Evolutionary conservation across 208 protist species (phyloP), one percentile per base, ranked within the genome.

Genomic region (Acanthamoeba comandoni): DNA sequence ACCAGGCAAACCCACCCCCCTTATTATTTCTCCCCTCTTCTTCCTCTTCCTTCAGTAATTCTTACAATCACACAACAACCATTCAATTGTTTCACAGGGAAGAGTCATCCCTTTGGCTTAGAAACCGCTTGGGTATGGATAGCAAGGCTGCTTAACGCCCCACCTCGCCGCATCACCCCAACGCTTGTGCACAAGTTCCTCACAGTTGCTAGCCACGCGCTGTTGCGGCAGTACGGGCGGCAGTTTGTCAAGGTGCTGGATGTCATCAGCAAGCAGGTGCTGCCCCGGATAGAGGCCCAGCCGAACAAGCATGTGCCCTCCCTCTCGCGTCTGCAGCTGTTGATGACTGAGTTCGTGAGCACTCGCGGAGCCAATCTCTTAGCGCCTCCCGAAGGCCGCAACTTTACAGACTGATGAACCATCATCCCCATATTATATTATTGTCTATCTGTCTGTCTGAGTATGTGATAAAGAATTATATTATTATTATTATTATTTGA

Each of bases 221-320:
- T 70, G n/a, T 24, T 70, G 64, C 64, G 64, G n/a, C 64, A 70
- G 64, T 70, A 70, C 64, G 15, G 22, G 29, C 64, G 64, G n/a
- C 64, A 70, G 64, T 70, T 70, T 35, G 29, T 70, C 64, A 70
- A 70, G 64, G 43, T 70, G 64, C 64, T 70, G n/a, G 29, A 48
- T 7, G 29, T 70, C 64, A 24, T 70, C 64, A 70, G 43, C 29
- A 70, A 24, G 11, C 64, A 70, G 29, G 43, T 35, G 15, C 64
- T 70, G n/a, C 64, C 64, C 29, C 29, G 29, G 29, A 70, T 70
- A 35, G 64, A 24, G 1, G 19, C 11, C 64, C 43, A 24, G 22
- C 3, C 64, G 29, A 24, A 35, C n/a, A 35, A 13, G 29, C 64
- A 70, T 35, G 19, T 15, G 8, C 64, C 64, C n/a, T 70, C 64